Percentiles rank a stretch among this genome's conserved stretches.
Conservation (phyloP, 345 rosid species). For the Gynandropsis gynandra region DNA sequence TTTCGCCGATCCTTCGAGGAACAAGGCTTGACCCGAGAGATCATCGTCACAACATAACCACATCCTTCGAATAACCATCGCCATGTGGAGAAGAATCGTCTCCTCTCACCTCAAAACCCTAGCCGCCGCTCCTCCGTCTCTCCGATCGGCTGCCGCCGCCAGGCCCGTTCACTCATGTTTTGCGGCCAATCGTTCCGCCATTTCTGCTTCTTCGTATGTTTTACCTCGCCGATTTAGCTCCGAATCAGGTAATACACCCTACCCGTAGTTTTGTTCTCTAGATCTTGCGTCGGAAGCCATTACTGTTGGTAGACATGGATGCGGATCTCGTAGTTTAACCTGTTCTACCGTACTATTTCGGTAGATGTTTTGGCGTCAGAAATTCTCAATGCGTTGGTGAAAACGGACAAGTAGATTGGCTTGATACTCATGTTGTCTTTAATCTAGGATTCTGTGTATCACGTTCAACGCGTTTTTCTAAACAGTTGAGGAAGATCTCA, state of each 20-base stretch:
- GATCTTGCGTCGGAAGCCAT: constrained; percentile 11
- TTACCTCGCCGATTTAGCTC: constrained; percentile 38
- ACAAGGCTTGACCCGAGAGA: too few species aligned
- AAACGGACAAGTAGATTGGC: background rate
- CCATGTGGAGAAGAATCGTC: constrained; percentile 43
- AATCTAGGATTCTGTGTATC: background rate
- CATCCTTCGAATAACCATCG: too few species aligned
- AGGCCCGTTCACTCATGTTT: constrained; percentile 22
- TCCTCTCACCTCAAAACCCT: constrained; percentile 65
- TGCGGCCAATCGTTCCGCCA: constrained; percentile 26
- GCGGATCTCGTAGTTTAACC: background rate
- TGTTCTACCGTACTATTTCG: constrained; percentile 22
- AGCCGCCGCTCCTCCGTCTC: constrained; percentile 31
- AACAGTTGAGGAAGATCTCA: background rate
- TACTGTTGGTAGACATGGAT: constrained; percentile 4
- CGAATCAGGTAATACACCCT: constrained; percentile 37
- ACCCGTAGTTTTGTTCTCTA: constrained; percentile 3
- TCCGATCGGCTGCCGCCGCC: constrained; percentile 34
- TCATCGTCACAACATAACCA: too few species aligned
- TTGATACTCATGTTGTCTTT: background rate
- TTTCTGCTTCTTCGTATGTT: constrained; percentile 30
- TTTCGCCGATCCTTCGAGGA: too few species aligned
- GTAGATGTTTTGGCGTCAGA: constrained; percentile 9
- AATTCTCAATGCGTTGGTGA: background rate
- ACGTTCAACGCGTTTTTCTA: background rate